Base-by-base conservation (phyloP, 148 eudicot species). In the Fallopia convolvulus region DNA sequence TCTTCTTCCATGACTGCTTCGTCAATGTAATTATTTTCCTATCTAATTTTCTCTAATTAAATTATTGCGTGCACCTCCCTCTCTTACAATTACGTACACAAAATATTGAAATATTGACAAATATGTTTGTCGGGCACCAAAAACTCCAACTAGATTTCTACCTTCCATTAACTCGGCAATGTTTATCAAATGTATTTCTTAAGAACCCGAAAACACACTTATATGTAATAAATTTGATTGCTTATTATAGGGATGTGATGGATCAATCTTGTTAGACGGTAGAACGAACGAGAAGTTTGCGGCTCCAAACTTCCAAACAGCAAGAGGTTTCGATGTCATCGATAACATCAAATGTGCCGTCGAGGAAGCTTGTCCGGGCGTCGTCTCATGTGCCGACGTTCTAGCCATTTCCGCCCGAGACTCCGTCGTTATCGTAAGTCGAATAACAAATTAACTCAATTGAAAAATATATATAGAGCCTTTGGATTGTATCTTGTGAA, bases 1-100 rank as follows among this genome's bases (percentile, higher is more conserved):
- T 93, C 73, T 85, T 84, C 87, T 93, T 93, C 84, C 98, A 93
- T 63, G 98, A 93, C 58, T 93, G 98, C 82, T 93, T 93, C 70
- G 97, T 93, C 39, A 88, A 93, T 5, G 98, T 91, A 90, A 86
- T 73, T 11, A 1, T 3, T 36, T 41, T 32, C 17, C 17, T 70
- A 6, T 4, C 7, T 11, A 39, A 72, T 4, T 44, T 33, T 33
- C 39, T 33, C 39, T 33, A 36, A 36, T 36, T 36, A 36, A 36
- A 3, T 36, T 36, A 36, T 36, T 36, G 39, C 3, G 39, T 36
- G 39, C 3, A 36, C 3, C 3, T n/a, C 21, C 6, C 47, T 72
- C 3, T 39, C 5, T 46, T 52, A 32, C 15, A 17, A 48, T 23
- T 50, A 47, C 7, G 15, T 63, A 15, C 39, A 13, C 23, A 6